Conservation (phyloP, 164 flowering plant genomes). For the Sedum album region DNA sequence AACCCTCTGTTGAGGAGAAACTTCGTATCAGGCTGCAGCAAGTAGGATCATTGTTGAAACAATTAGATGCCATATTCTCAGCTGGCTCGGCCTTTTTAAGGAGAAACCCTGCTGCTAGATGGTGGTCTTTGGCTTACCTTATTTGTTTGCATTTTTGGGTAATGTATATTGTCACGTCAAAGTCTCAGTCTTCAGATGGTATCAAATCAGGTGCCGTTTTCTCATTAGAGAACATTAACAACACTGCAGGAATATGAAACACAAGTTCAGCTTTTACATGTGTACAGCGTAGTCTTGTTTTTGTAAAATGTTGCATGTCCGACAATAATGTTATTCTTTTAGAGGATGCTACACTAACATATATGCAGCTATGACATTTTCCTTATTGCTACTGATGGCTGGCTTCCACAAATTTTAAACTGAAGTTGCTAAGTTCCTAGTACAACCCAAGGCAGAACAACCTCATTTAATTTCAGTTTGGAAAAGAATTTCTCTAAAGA, state of each 20-base stretch:
- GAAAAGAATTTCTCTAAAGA: too few species aligned
- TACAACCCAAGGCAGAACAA: too few species aligned
- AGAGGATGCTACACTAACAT: too few species aligned
- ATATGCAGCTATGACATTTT: too few species aligned
- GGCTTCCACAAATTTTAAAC: too few species aligned
- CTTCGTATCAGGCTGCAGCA: constrained; percentile 54
- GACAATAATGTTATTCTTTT: too few species aligned
- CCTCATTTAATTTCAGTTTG: too few species aligned
- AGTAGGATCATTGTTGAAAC: constrained; percentile 50
- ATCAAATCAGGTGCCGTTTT: constrained; percentile 61
- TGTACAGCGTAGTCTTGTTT: neutral
- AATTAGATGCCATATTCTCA: constrained; percentile 60
- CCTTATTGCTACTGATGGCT: too few species aligned
- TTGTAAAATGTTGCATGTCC: too few species aligned
- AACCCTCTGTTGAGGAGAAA: constrained; percentile 41
- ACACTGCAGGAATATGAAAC: constrained; percentile 30
- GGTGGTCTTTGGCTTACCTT: constrained; percentile 55
- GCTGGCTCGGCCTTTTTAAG: constrained; percentile 60
- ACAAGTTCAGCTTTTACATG: neutral
- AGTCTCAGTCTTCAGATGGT: constrained; percentile 41
- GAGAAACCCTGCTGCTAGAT: constrained; percentile 57
- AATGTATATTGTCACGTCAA: constrained; percentile 60
- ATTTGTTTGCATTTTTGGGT: constrained; percentile 90
- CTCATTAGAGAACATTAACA: constrained; percentile 72
- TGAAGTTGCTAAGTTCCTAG: too few species aligned